Conservation (phyloP, 139 green algal genomes). For the Bryopsis sp. region DNA sequence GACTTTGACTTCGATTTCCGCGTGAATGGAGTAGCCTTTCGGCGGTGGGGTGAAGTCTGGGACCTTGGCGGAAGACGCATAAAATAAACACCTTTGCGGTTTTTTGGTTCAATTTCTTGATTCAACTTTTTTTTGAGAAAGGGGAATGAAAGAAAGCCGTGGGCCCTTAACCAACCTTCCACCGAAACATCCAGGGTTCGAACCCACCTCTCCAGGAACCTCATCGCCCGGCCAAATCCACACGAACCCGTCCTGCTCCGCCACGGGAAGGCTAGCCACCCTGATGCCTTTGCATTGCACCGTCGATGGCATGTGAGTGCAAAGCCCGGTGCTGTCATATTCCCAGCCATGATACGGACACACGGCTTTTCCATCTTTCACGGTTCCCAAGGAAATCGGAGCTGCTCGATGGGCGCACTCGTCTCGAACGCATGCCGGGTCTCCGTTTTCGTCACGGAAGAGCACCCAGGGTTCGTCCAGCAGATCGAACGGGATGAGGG, state of each 20-base stretch:
- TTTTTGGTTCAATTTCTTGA: not conserved
- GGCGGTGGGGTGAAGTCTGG: conserved; percentile 47
- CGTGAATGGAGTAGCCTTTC: conserved; percentile 66
- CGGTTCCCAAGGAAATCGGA: conserved; percentile 76
- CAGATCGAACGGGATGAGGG: conserved; percentile 75
- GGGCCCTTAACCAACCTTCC: too few species aligned
- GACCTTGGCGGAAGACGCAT: too few species aligned
- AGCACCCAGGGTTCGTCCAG: conserved; percentile 92
- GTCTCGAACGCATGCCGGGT: conserved; percentile 69
- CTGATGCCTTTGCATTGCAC: conserved; percentile 52
- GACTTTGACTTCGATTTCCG: conserved; percentile 83
- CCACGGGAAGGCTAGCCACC: conserved; percentile 62
- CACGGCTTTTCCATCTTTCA: conserved; percentile 40
- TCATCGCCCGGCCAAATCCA: conserved; percentile 80
- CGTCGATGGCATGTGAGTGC: conserved; percentile 88
- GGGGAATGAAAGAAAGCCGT: not conserved
- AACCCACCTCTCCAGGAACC: conserved; percentile 11
- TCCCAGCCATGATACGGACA: conserved; percentile 96
- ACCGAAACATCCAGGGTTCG: too few species aligned
- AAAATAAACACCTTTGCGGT: not conserved
- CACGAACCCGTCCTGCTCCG: conserved; percentile 87
- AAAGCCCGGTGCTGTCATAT: conserved; percentile 68
- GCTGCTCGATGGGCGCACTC: conserved; percentile 92
- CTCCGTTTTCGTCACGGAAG: conserved; percentile 68
- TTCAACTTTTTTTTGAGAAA: not conserved